A percentile compares a stretch with the other conserved stretches of the same genome.
Conservation (phyloP, 371 early-diverging fungal species). For the Apophysomyces variabilis region DNA sequence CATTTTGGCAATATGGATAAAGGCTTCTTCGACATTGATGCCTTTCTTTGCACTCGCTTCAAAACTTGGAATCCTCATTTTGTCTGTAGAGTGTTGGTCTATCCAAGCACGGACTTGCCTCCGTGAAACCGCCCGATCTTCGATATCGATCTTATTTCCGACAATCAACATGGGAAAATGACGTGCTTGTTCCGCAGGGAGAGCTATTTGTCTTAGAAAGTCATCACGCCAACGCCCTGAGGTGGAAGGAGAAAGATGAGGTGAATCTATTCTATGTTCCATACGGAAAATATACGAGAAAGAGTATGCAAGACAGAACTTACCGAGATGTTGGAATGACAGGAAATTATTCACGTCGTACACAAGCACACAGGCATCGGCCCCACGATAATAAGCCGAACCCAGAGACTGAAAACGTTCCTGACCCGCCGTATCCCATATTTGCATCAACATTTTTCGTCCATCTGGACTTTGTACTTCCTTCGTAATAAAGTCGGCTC, state of each 20-base stretch:
- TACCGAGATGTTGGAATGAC: conserved; percentile 91
- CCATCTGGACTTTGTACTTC: conserved; percentile 79
- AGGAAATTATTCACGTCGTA: conserved; percentile 94
- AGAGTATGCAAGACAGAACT: neutral
- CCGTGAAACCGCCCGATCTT: conserved; percentile 79
- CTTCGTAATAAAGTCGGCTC: conserved; percentile 95
- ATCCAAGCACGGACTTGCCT: conserved; percentile 60
- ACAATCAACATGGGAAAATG: conserved; percentile 91
- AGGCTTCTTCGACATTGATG: conserved; percentile 91
- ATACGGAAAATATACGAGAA: neutral
- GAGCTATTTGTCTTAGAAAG: conserved; percentile 76
- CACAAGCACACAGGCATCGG: conserved; percentile 97
- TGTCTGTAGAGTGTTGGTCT: conserved; percentile 45
- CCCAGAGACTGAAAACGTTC: conserved; percentile 97
- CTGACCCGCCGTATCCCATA: conserved; percentile 79
- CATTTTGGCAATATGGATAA: conserved; percentile 81
- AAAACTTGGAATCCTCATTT: conserved; percentile 80
- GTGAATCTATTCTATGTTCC: too few relatives aligned
- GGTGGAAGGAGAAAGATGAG: neutral
- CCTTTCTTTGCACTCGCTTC: conserved; percentile 88
- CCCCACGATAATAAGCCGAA: conserved; percentile 96
- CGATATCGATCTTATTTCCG: conserved; percentile 96
- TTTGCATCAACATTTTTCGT: conserved; percentile 60
- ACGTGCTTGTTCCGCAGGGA: conserved; percentile 72
- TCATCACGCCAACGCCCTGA: conserved; percentile 89